Conservation (phyloP, 1,284 basidiomycete genomes). For the Moesziomyces globuligerus region DNA sequence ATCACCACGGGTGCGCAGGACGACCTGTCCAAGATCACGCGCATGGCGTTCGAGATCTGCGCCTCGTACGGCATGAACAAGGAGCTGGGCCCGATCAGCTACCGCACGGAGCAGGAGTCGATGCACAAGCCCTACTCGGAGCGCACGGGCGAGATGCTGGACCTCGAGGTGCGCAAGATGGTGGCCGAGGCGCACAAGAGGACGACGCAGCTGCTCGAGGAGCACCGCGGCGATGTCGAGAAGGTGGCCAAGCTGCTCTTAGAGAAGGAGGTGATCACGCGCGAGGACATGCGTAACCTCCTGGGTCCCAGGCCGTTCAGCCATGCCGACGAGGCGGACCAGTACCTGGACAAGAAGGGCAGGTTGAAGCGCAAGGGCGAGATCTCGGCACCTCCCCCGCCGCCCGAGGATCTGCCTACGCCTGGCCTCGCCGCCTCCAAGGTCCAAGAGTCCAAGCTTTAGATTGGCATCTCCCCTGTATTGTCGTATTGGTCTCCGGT, state of each 20-base stretch:
- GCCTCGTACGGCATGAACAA: constrained; percentile 84
- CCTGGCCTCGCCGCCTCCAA: constrained; percentile 50
- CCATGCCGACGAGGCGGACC: constrained; percentile 73
- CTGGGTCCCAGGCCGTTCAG: constrained; percentile 86
- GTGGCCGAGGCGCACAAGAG: constrained; percentile 86
- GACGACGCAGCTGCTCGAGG: constrained; percentile 82
- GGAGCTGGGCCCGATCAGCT: constrained; percentile 93
- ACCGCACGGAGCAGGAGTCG: constrained; percentile 85
- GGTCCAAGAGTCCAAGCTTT: constrained; percentile 15
- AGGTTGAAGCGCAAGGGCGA: constrained; percentile 58
- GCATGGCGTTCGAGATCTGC: constrained; percentile 91
- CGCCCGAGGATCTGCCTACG: constrained; percentile 51
- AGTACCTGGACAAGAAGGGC: constrained; percentile 65
- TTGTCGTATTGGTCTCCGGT: constrained; percentile 5
- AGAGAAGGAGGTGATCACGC: constrained; percentile 92
- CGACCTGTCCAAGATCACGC: constrained; percentile 96
- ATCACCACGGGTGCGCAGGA: constrained; percentile 99
- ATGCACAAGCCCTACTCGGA: constrained; percentile 99
- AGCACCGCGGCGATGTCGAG: constrained; percentile 88
- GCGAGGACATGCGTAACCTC: constrained; percentile 87
- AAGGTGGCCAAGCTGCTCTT: constrained; percentile 90
- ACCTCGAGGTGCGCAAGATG: constrained; percentile 90
- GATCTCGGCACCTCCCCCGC: constrained; percentile 60
- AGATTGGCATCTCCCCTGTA: background rate
- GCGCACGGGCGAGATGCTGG: constrained; percentile 92